These are phyloP conservation scores for Panaeolus cyanescens DNA, from an alignment of 768 basidiomycete species.

Conservation along the genomic window DNA sequence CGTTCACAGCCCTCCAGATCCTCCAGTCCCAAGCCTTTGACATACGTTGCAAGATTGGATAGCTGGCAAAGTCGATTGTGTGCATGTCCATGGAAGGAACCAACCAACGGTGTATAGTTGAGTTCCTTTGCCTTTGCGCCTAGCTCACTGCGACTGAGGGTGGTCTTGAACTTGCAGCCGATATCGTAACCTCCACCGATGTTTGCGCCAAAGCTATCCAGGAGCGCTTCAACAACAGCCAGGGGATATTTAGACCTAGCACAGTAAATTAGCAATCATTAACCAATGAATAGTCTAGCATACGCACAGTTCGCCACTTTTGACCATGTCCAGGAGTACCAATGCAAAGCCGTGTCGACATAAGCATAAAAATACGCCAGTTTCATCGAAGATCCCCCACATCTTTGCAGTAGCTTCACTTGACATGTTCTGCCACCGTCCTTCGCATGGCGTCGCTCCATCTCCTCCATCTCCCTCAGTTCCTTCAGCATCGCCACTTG, in stretches of 20 bases:
- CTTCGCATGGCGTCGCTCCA: constrained; percentile 15
- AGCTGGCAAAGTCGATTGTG: constrained; percentile 31
- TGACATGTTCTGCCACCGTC: constrained; percentile 22
- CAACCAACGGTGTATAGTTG: constrained; percentile 14
- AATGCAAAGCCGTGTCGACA: constrained; percentile 29
- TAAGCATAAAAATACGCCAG: constrained; percentile 25
- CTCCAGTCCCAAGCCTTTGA: constrained; percentile 21
- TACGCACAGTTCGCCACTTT: constrained; percentile 6
- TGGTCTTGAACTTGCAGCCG: constrained; percentile 25
- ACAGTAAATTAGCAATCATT: not conserved
- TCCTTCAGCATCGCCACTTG: constrained; percentile 11
- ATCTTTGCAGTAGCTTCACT: constrained; percentile 17
- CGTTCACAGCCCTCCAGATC: constrained; percentile 28
- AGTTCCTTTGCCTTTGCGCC: constrained; percentile 1
- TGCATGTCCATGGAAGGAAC: constrained; percentile 29
- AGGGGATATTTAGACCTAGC: constrained; percentile 28
- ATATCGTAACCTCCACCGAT: constrained; percentile 30
- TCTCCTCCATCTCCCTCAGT: not conserved
- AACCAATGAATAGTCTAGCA: not conserved
- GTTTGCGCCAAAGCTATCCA: constrained; percentile 18
- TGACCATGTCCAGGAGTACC: constrained; percentile 15
- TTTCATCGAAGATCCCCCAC: constrained; percentile 30
- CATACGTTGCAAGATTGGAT: constrained; percentile 21
- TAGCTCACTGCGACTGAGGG: constrained; percentile 16
- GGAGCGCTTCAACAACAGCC: constrained; percentile 20